Percentiles rank a stretch among this genome's conserved stretches.
These are phyloP conservation scores for Infundibulicybe gibba DNA, from an alignment of 768 basidiomycete genomes.

Conservation along the genomic window DNA sequence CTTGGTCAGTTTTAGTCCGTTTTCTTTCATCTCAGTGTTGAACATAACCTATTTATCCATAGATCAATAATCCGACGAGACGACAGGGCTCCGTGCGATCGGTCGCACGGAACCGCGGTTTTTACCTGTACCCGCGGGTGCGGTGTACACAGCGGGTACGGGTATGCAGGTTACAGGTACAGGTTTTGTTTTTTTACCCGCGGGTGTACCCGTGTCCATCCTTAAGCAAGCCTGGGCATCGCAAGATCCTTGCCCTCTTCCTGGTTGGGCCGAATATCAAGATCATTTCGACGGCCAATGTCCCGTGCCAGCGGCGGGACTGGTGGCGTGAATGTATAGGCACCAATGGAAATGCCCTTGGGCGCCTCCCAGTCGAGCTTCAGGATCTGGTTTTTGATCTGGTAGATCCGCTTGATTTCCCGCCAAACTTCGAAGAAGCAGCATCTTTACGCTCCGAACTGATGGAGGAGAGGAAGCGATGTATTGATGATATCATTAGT, in stretches of 20 bases:
- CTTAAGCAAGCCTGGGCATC: constrained; percentile 32
- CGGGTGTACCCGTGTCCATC: no score
- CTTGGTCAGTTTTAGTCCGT: no score
- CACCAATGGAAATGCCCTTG: constrained; percentile 3
- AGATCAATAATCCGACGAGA: no score
- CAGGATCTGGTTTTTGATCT: constrained; percentile 11
- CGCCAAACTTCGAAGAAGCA: constrained; percentile 18
- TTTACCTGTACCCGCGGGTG: no score
- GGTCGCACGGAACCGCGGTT: no score
- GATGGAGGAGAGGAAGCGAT: constrained; percentile 21
- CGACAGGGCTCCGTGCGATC: no score
- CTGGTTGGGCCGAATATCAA: constrained; percentile 26
- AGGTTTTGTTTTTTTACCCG: no score
- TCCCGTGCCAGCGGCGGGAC: constrained; percentile 21
- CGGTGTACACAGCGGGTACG: no score
- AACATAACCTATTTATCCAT: no score
- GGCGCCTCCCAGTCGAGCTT: constrained; percentile 19
- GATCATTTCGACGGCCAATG: constrained; percentile 19
- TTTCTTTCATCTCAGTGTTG: no score
- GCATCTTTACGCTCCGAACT: constrained; percentile 16
- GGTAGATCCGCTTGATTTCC: constrained; percentile 16
- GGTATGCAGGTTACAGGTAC: no score
- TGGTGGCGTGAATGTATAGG: constrained; percentile 15
- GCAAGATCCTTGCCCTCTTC: constrained; percentile 33
- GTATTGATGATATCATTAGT: constrained; percentile 9